Evolutionary conservation across 768 basidiomycete genomes (phyloP), one percentile per base, ranked within the genome.

Genomic region (Amanita pallidorosea): DNA sequence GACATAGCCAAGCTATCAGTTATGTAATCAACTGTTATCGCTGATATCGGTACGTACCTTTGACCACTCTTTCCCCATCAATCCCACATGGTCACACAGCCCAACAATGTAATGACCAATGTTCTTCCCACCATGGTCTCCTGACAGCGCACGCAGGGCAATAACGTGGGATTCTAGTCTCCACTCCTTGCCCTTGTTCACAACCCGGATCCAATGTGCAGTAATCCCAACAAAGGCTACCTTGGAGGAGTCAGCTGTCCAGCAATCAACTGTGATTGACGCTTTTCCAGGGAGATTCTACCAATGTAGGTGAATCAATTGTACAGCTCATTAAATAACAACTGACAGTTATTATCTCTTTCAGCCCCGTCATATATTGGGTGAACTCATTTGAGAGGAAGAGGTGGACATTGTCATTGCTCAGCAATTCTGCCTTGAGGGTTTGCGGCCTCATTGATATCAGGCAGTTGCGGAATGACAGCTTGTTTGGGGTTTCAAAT

Each of bases 41-140:
- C 6, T 33, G 6, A 33, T 33, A 47, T 2, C 6, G 6, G 33
- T 33, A 55, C 55, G 13, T 25, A 61, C 66, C 59, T 66, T 65
- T 4, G 45, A 55, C 17, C 7, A 29, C 6, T 49, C 37, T 12
- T 51, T 51, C 2, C 40, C 37, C 0, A 53, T 57, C n/a, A 65
- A 61, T 2, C 63, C 65, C 7, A 56, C 55, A 11, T 56, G 51
- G 12, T 65, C 56, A 31, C 54, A 54, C 3, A 65, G 23, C 0
- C 57, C 51, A 5, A 65, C 13, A 25, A 66, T 56, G 37, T 64
- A 66, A 0, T 48, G 37, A 0, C 61, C 61, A 0, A 67, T 45
- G 31, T 66, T 66, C 1, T 55, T 4, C 3, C 64, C 60, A 47
- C 23, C 52, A 33, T 67, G 64, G 1, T 42, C 48, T 0, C 66